phyloP scores from a whole-genome alignment of 768 basidiomycete species.

The Favolaschia claudopus region DNA sequence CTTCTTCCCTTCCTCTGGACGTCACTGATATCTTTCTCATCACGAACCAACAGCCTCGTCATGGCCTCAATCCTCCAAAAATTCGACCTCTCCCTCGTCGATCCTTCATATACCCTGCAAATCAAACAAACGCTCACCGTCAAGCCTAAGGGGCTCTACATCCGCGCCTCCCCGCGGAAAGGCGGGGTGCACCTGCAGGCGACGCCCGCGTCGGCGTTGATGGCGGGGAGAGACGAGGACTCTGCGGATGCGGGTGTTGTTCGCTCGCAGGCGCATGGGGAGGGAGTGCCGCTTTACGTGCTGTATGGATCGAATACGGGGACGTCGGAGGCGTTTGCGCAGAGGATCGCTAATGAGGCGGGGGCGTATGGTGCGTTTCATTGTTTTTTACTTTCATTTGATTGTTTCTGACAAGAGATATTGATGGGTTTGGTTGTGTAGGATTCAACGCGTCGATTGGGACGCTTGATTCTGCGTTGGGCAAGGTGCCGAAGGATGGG shows the following conservation, averaged over 20 bases:
- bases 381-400: neutral
- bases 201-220: slow-evolving; percentile 24
- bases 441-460: slow-evolving; percentile 49
- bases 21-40: too few relatives aligned
- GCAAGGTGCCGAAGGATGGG: slow-evolving; percentile 48
- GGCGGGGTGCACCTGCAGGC: slow-evolving; percentile 25
- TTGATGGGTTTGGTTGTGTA: slow-evolving; percentile 11
- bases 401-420: neutral
- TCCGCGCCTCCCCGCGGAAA: slow-evolving; percentile 47
- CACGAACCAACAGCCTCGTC: slow-evolving; percentile 37
- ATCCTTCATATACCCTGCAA: slow-evolving; percentile 52
- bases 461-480: slow-evolving; percentile 48
- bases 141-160: slow-evolving; percentile 51
- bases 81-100: slow-evolving; percentile 52
- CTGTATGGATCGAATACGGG: slow-evolving; percentile 58
- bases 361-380: slow-evolving; percentile 39
- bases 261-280: neutral
- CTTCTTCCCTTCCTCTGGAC: too few relatives aligned
- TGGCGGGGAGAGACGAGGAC: slow-evolving; percentile 17
- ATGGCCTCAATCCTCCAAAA: slow-evolving; percentile 51
- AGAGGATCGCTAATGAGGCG: slow-evolving; percentile 50
- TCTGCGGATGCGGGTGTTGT: neutral
- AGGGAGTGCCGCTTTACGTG: slow-evolving; percentile 43
- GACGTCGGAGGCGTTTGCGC: slow-evolving; percentile 56
- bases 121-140: slow-evolving; percentile 55